These are phyloP conservation scores for Kalmusia sp. DNA, from an alignment of 2,329 filamentous ascomycete species.

Conservation along the genomic window DNA sequence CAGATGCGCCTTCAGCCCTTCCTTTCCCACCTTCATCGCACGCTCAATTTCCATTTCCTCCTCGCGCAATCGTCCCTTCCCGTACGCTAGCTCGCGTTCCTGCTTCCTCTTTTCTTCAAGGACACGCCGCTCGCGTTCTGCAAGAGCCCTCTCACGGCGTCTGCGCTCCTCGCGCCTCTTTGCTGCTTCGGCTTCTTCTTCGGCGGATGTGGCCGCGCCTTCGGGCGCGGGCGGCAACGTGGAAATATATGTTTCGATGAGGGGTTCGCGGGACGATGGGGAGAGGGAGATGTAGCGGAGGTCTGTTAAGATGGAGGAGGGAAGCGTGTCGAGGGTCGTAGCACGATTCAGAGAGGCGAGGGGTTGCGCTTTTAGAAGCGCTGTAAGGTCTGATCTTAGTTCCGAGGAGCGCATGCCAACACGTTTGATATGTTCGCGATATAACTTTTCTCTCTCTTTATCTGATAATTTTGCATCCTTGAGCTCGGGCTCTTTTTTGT, in stretches of 20 bases:
- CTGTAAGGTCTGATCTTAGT: constrained; percentile 73
- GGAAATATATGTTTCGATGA: constrained; percentile 72
- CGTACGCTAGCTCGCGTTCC: constrained; percentile 65
- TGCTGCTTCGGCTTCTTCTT: constrained; percentile 60
- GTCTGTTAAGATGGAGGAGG: constrained; percentile 68
- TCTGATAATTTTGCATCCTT: constrained; percentile 66
- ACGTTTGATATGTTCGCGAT: constrained; percentile 74
- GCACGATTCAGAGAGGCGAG: constrained; percentile 65
- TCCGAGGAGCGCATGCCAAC: constrained; percentile 70
- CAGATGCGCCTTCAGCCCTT: constrained; percentile 69
- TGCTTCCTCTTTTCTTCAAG: constrained; percentile 69
- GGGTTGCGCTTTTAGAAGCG: constrained; percentile 69
- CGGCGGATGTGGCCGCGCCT: constrained; percentile 47
- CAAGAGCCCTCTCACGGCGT: constrained; percentile 70
- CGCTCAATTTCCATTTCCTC: constrained; percentile 72
- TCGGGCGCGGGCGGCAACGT: constrained; percentile 67
- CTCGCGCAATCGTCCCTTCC: constrained; percentile 68
- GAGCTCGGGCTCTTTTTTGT: constrained; percentile 81
- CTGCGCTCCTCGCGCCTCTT: constrained; percentile 44
- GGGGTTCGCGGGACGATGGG: constrained; percentile 64
- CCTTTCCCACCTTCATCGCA: constrained; percentile 73
- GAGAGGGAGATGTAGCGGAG: constrained; percentile 74
- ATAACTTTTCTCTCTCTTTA: constrained; percentile 80
- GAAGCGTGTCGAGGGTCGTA: constrained; percentile 65
- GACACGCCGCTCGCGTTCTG: constrained; percentile 68